Percentiles rank a stretch among this genome's conserved stretches.
Conservation (phyloP, 129 eudicot genomes). For the Rutidosis leptorrhynchoides region DNA sequence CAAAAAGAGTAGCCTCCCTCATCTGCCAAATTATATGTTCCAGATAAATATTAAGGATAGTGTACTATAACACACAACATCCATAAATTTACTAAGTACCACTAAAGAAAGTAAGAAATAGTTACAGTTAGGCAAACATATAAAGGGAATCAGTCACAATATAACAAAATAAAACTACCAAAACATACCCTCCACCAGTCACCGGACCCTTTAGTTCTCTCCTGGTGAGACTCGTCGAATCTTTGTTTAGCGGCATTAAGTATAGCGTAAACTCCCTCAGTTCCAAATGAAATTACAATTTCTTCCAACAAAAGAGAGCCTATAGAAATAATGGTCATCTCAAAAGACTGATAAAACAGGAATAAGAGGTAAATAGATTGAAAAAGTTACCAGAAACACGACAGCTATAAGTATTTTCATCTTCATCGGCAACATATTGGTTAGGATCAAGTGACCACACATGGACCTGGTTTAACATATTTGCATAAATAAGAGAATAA, state of each 20-base stretch:
- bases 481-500: conserved; percentile 1
- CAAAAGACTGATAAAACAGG: neutral
- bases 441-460: conserved; percentile 94
- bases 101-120: neutral
- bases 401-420: conserved; percentile 83
- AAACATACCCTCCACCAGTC: conserved; percentile 96
- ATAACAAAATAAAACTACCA: conserved; percentile 5
- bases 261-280: conserved; percentile 72
- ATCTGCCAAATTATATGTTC: conserved; percentile 50
- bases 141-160: neutral
- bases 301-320: conserved; percentile 87
- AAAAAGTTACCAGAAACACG: conserved; percentile 81
- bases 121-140: neutral
- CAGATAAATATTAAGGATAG: conserved; percentile 15
- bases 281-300: conserved; percentile 59
- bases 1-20: conserved; percentile 88
- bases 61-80: neutral
- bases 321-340: conserved; percentile 34
- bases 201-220: conserved; percentile 57
- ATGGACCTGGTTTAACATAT: conserved; percentile 47
- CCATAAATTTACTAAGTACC: neutral
- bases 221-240: conserved; percentile 66
- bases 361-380: neutral
- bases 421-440: conserved; percentile 96
- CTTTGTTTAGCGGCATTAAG: conserved; percentile 62